phyloP scores from a whole-genome alignment of 2,329 filamentous ascomycete species.

The Cytospora piceicola region DNA sequence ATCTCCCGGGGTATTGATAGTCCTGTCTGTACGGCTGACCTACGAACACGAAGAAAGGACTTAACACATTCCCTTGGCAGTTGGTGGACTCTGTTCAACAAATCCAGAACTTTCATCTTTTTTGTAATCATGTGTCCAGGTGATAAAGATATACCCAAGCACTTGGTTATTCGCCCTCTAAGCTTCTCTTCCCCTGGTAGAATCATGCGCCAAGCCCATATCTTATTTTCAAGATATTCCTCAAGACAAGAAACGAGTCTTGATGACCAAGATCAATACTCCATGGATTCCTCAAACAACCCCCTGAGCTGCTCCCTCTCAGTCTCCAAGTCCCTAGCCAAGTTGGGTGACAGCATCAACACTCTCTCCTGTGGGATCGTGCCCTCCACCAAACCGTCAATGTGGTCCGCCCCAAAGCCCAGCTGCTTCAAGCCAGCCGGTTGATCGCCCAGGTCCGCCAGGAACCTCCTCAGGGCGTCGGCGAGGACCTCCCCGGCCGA shows the following conservation, averaged over 20 bases:
- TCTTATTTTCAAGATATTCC: background rate
- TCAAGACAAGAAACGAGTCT: background rate
- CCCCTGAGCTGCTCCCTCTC: conserved; percentile 73
- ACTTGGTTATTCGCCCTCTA: no score
- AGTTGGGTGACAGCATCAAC: conserved; percentile 83
- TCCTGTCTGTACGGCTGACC: no score
- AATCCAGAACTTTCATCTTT: no score
- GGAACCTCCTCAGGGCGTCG: conserved; percentile 80
- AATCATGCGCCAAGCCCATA: no score
- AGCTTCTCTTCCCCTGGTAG: no score
- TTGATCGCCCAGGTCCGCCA: conserved; percentile 85
- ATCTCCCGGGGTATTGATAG: no score
- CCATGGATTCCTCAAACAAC: conserved; percentile 67
- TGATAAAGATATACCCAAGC: no score
- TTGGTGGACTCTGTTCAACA: no score
- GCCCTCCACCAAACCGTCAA: conserved; percentile 87
- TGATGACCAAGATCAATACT: conserved; percentile 37
- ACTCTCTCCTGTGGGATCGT: conserved; percentile 92
- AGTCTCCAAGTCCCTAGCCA: conserved; percentile 69
- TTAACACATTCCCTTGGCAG: no score
- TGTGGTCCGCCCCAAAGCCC: conserved; percentile 75
- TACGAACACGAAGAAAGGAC: no score
- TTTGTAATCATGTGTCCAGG: no score
- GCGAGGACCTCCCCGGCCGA: conserved; percentile 86
- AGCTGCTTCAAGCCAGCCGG: conserved; percentile 82